A percentile compares a stretch with the other conserved stretches of the same genome.
Conservation (phyloP, 306 rosid genomes). For the Glycine soja region DNA sequence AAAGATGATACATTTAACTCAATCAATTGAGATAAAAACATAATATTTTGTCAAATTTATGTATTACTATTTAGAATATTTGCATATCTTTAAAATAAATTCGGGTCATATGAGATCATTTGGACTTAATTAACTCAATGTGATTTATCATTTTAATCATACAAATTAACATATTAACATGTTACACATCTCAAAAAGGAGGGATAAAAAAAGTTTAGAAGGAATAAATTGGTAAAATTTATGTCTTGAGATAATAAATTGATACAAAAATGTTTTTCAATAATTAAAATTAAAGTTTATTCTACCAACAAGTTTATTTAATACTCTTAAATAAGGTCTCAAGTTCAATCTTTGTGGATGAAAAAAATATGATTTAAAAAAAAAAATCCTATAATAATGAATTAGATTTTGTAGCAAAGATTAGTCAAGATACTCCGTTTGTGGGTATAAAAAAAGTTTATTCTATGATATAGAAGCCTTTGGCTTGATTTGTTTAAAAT, state of each 20-base stretch:
- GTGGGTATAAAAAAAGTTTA: background rate
- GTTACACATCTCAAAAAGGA: too few species aligned
- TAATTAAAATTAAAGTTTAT: background rate
- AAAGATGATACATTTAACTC: too few species aligned
- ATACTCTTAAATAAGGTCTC: too few species aligned
- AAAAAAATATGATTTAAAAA: too few species aligned
- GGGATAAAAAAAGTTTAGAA: too few species aligned
- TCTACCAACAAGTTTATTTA: background rate
- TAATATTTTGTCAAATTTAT: background rate
- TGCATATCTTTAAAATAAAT: background rate
- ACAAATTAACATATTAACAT: too few species aligned
- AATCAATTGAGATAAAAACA: background rate
- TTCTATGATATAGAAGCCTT: background rate
- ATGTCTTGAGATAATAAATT: background rate
- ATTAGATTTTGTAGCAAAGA: too few species aligned
- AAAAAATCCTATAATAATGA: too few species aligned
- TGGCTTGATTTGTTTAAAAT: background rate
- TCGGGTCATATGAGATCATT: background rate
- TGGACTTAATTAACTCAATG: background rate
- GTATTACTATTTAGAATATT: background rate
- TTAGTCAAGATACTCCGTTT: too few species aligned
- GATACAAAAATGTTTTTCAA: background rate
- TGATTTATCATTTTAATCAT: background rate
- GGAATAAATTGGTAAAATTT: background rate
- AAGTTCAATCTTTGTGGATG: too few species aligned